Percentiles rank a stretch among this genome's conserved stretches.
These are phyloP conservation scores for Vanderwaltozyma verrucispora DNA, from an alignment of 805 yeast species.

Conservation along the genomic window DNA sequence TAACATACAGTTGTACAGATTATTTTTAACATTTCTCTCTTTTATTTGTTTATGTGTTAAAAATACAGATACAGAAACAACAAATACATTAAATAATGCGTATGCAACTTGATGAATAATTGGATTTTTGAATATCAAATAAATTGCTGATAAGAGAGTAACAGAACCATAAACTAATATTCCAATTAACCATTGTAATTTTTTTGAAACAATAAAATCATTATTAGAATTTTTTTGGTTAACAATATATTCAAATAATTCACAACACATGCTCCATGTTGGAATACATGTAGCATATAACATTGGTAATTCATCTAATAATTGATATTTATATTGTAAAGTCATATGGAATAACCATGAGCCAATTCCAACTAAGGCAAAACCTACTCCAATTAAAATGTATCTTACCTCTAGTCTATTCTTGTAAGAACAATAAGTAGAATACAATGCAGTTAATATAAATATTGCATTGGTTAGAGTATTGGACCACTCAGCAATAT, in stretches of 20 bases:
- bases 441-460: slow-evolving; percentile 44
- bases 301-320: slow-evolving; percentile 93
- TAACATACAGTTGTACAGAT: slow-evolving; percentile 44
- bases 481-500: slow-evolving; percentile 81
- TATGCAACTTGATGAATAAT: slow-evolving; percentile 83
- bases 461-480: slow-evolving; percentile 64
- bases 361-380: slow-evolving; percentile 85
- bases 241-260: slow-evolving; percentile 29
- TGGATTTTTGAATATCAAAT: slow-evolving; percentile 68
- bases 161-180: slow-evolving; percentile 4
- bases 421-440: slow-evolving; percentile 48
- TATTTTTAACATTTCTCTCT: slow-evolving; percentile 38
- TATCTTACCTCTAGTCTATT: slow-evolving; percentile 62
- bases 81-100: slow-evolving; percentile 62
- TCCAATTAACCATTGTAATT: slow-evolving; percentile 9
- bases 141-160: slow-evolving; percentile 32
- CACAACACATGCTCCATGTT: slow-evolving; percentile 68
- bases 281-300: slow-evolving; percentile 94
- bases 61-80: slow-evolving; percentile 48
- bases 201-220: background rate
- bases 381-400: slow-evolving; percentile 60
- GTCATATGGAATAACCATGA: slow-evolving; percentile 96
- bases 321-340: slow-evolving; percentile 71
- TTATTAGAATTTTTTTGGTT: background rate
- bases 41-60: slow-evolving; percentile 47